Evolutionary conservation across 345 rosid genomes (phyloP), one percentile per base, ranked within the genome.

Genomic region (Erodium maritimum): DNA sequence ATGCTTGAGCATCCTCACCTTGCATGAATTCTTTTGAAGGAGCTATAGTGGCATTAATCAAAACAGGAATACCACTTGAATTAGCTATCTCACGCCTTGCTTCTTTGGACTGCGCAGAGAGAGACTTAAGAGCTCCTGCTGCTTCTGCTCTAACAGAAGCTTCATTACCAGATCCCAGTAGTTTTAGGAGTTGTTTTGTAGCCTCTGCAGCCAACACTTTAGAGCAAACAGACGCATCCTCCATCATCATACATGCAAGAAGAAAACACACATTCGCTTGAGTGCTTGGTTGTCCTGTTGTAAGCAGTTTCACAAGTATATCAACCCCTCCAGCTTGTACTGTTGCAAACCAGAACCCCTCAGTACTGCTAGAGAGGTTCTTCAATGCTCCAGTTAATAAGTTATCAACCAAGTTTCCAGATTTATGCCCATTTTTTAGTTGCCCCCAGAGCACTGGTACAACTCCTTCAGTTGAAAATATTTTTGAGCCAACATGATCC

Each of bases 21-120:
- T 90, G 97, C 99, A 94, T 94, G 69, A 87, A 94, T 73, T 94
- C 97, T 80, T 94, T 94, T 0, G 97, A 94, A 23, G 99, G 97
- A 74, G 99, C 96, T 66, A 94, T 94, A 60, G 99, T 94, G 53
- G 97, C 99, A 71, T 85, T 94, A 64, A 94, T 94, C 56, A 94
- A 72, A 59, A 80, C 81, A 29, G 99, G 99, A 65, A 94, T 94
- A 57, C 99, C 99, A 67, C 87, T 87, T 54, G 82, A 75, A 72
- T 76, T 82, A 58, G 97, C 99, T 53, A 94, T 85, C 65, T 94
- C 95, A 57, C 71, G 73, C 67, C 95, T 84, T 55, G 99, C 97
- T 73, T 90, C 99, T 76, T 90, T 90, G 68, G 85, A 80, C 65
- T 79, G 96, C 13, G 87, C 80, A 72, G 99, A 94, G 65, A 94